Conservation (phyloP, 1,284 basidiomycete genomes). For the Cutaneotrichosporon dermatis region DNA sequence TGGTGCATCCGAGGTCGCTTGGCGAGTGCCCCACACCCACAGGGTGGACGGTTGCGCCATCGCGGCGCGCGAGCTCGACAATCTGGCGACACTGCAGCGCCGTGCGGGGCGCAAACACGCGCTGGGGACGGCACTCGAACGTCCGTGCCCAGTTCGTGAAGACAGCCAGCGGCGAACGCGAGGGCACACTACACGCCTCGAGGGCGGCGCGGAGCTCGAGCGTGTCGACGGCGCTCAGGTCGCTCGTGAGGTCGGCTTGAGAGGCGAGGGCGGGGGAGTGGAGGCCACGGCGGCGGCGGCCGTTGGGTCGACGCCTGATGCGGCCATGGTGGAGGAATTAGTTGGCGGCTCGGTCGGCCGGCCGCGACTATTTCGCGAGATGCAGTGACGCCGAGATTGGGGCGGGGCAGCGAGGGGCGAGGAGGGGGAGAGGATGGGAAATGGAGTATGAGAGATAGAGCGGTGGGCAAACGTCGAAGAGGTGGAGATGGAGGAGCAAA, state of each 20-base stretch:
- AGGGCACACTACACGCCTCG: conserved; percentile 31
- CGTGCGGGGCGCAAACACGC: conserved; percentile 71
- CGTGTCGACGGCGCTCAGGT: conserved; percentile 9
- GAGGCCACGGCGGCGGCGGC: neutral
- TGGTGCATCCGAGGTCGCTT: conserved; percentile 83
- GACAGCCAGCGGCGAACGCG: conserved; percentile 23
- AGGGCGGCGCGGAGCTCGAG: conserved; percentile 24
- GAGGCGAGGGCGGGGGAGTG: neutral
- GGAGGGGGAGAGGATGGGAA: too few species aligned
- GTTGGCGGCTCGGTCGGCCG: too few species aligned
- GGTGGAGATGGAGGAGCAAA: neutral
- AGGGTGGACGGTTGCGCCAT: conserved; percentile 68
- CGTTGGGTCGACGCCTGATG: neutral
- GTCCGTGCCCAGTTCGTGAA: conserved; percentile 57
- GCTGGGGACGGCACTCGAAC: conserved; percentile 48
- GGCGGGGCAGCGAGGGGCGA: too few species aligned
- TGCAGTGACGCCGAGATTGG: too few species aligned
- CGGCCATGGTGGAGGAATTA: neutral
- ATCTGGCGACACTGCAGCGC: conserved; percentile 70
- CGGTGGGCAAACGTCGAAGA: neutral
- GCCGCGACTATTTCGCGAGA: too few species aligned
- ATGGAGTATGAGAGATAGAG: too few species aligned
- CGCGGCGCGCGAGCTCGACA: conserved; percentile 75
- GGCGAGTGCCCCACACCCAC: conserved; percentile 90
- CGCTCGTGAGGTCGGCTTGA: neutral